phyloP scores from a whole-genome alignment of 208 protist genomes.

The Wallacemonas rigidus region DNA sequence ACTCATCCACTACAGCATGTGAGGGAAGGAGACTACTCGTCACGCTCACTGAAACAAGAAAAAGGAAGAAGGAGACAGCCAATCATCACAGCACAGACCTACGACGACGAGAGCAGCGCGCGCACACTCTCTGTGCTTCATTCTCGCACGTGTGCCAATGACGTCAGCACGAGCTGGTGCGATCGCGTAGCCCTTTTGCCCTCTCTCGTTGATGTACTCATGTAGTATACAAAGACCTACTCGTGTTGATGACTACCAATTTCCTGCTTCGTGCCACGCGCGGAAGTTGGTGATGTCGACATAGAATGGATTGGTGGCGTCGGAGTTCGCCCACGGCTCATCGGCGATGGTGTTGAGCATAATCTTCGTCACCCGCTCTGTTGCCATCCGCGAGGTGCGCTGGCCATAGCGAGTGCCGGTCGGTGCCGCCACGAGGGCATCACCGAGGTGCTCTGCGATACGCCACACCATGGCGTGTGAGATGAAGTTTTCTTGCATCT shows the following conservation, averaged over 20 bases:
- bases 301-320: conserved; percentile 69
- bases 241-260: conserved; percentile 75
- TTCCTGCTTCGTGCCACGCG: conserved; percentile 85
- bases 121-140: no score
- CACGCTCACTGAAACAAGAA: background rate
- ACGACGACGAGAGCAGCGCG: no score
- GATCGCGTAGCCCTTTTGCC: no score
- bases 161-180: no score
- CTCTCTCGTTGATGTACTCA: no score
- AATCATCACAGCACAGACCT: no score
- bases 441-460: conserved; percentile 76
- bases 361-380: conserved; percentile 88
- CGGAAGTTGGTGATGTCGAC: conserved; percentile 85
- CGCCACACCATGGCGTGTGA: conserved; percentile 86
- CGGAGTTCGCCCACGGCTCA: conserved; percentile 80
- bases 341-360: conserved; percentile 87
- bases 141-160: no score
- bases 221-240: no score
- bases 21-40: conserved; percentile 8
- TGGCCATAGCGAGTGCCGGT: conserved; percentile 48
- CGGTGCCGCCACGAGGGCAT: conserved; percentile 51
- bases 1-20: conserved; percentile 17
- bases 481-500: conserved; percentile 85
- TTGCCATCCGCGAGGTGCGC: conserved; percentile 46
- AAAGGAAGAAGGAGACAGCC: conserved; percentile 21